Conservation (phyloP, 2,329 filamentous ascomycete genomes). For the Claviceps sp. region DNA sequence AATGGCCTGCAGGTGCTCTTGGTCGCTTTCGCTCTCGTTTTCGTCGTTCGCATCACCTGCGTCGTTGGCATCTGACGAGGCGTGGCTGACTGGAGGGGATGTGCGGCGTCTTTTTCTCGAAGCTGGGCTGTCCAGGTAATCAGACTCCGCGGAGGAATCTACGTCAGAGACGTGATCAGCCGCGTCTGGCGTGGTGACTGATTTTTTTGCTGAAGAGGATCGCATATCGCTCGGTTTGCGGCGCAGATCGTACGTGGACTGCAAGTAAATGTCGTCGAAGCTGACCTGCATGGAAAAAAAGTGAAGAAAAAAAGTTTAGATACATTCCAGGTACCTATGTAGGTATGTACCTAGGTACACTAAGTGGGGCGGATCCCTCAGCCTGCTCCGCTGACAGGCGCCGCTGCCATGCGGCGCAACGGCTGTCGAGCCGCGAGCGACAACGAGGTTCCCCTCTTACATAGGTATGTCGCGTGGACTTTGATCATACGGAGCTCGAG, state of each 20-base stretch:
- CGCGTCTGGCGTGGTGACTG: neutral
- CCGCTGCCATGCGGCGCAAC: too few species aligned
- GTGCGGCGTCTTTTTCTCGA: slow-evolving; percentile 34
- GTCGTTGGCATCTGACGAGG: slow-evolving; percentile 9
- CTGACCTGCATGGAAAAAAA: neutral
- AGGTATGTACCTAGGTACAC: neutral
- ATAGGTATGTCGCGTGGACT: too few species aligned
- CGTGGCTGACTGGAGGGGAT: slow-evolving; percentile 16
- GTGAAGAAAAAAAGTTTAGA: neutral
- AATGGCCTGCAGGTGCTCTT: slow-evolving; percentile 18
- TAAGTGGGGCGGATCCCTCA: slow-evolving; percentile 1
- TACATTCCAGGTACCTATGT: neutral
- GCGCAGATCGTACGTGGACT: neutral
- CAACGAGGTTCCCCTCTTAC: too few species aligned
- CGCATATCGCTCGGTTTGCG: neutral
- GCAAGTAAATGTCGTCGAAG: neutral
- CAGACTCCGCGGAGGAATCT: slow-evolving; percentile 27
- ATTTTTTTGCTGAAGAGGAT: neutral
- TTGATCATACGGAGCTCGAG: too few species aligned
- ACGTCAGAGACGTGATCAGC: slow-evolving; percentile 7
- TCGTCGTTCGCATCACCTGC: slow-evolving; percentile 18
- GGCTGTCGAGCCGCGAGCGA: too few species aligned
- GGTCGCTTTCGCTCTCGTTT: slow-evolving; percentile 20
- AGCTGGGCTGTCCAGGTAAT: slow-evolving; percentile 31
- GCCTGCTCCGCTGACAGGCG: neutral